Conservation (phyloP, 1,284 basidiomycete species). For the Apiotrichum siamense region DNA sequence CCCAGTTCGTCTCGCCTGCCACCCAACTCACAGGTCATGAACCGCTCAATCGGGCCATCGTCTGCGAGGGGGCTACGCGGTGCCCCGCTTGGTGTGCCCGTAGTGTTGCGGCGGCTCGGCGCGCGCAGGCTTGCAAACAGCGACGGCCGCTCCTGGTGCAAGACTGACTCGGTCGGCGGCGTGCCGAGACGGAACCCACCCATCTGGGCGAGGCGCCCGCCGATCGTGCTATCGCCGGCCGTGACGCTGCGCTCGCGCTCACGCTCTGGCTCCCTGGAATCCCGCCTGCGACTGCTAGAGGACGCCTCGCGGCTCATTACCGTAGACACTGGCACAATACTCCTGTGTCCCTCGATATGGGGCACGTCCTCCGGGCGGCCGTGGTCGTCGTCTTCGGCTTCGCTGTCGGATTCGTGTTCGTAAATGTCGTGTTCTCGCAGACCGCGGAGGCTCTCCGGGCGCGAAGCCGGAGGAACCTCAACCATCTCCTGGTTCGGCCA, state of each 20-base stretch:
- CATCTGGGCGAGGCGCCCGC: neutral
- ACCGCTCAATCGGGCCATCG: conserved; percentile 39
- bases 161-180: neutral
- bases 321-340: no score
- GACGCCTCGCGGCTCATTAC: neutral
- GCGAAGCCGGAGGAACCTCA: conserved; percentile 32
- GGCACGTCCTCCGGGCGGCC: conserved; percentile 22
- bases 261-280: neutral
- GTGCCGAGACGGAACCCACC: neutral
- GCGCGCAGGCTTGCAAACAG: conserved; percentile 8
- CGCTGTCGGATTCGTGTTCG: neutral
- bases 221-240: neutral
- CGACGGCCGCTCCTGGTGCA: neutral
- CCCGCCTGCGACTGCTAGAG: neutral
- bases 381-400: conserved; percentile 10
- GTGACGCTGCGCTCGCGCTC: neutral
- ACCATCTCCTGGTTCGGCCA: conserved; percentile 40
- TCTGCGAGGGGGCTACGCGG: neutral
- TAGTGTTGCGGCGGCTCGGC: neutral
- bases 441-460: conserved; percentile 35
- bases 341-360: conserved; percentile 41
- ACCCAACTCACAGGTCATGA: conserved; percentile 46
- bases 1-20: neutral
- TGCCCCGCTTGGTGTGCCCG: neutral
- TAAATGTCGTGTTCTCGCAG: conserved; percentile 21